Evolutionary conservation across 208 protist genomes (phyloP).

Genomic region (Trichomonas tenax): DNA sequence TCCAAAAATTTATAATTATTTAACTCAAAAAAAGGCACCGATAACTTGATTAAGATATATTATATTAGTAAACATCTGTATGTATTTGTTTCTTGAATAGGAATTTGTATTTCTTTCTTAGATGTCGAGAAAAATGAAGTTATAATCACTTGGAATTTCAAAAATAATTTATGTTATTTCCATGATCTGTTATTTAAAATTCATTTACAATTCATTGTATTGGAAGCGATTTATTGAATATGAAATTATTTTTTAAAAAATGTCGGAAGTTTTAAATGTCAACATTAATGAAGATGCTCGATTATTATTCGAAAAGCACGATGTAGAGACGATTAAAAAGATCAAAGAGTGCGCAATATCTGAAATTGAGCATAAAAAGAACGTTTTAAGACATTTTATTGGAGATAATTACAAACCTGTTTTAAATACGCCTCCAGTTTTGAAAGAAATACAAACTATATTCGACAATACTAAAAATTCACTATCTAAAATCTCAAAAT

Average conservation of each 20-base stretch:
- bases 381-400: neutral
- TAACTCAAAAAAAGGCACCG: too few relatives aligned
- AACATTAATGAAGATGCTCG: neutral
- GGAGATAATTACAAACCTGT: constrained; percentile 2
- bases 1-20: too few relatives aligned
- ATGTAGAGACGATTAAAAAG: neutral
- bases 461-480: neutral
- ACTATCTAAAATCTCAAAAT: neutral
- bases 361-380: neutral
- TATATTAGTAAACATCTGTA: too few relatives aligned
- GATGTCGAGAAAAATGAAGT: too few relatives aligned
- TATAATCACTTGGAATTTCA: too few relatives aligned
- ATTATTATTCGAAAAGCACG: neutral
- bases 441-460: neutral
- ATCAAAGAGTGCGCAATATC: neutral
- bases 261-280: constrained; percentile 13
- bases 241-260: neutral
- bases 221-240: neutral
- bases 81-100: too few relatives aligned
- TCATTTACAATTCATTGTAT: too few relatives aligned
- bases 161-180: too few relatives aligned
- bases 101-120: too few relatives aligned
- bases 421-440: neutral
- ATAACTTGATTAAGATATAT: too few relatives aligned
- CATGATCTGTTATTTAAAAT: too few relatives aligned